Conservation (phyloP, 73 alveolate genomes). For the Uronychia binucleata region DNA sequence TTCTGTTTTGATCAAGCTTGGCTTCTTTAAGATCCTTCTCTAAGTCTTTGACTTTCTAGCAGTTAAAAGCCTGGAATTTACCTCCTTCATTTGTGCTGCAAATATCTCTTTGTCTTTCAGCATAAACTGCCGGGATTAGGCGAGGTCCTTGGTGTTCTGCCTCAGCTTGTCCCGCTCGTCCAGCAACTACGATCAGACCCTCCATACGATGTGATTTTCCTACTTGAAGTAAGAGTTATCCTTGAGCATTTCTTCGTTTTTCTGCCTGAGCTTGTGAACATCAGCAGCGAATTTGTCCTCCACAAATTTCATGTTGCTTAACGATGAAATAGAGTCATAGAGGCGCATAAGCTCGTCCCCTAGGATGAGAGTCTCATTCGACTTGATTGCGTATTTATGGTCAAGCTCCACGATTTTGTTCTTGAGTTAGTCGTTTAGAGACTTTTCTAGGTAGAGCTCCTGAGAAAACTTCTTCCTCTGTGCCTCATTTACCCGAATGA, state of each 20-base stretch:
- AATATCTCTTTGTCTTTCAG: conserved; percentile 42
- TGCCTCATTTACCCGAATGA: not conserved
- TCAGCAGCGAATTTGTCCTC: conserved; percentile 38
- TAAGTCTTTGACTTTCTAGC: not conserved
- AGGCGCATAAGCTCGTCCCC: conserved; percentile 12
- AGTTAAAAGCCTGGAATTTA: not conserved
- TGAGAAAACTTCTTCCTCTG: conserved; percentile 1
- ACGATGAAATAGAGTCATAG: not conserved
- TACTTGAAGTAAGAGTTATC: conserved; percentile 34
- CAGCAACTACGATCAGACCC: conserved; percentile 11
- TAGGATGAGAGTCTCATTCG: conserved; percentile 19
- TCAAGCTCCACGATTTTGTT: conserved; percentile 8
- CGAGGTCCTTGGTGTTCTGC: conserved; percentile 25
- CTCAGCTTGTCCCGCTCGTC: conserved; percentile 37
- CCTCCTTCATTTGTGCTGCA: conserved; percentile 37
- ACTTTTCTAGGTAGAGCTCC: conserved; percentile 6
- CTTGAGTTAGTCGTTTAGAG: conserved; percentile 18
- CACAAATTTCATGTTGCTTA: conserved; percentile 45
- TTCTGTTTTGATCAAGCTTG: not conserved
- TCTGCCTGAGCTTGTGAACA: conserved; percentile 7
- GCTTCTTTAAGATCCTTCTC: conserved; percentile 18
- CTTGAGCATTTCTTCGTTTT: conserved; percentile 9
- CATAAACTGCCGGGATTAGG: conserved; percentile 6
- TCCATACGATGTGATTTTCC: conserved; percentile 8
- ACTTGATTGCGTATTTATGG: conserved; percentile 18